Base-by-base conservation (phyloP, 768 basidiomycete genomes). In the Suillus lakei region DNA sequence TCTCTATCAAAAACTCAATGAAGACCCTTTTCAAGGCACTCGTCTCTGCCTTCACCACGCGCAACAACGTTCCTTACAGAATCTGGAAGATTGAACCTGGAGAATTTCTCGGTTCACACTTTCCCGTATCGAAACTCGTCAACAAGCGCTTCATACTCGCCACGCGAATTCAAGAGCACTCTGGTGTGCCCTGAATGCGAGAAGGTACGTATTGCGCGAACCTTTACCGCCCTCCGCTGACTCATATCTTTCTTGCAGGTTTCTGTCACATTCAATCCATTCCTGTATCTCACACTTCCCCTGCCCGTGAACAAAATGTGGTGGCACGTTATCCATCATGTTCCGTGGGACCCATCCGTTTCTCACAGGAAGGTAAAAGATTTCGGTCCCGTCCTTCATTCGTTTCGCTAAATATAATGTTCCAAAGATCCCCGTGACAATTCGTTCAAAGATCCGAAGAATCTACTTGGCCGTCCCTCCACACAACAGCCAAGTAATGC, bases 241-340 rank as follows among this genome's bases (percentile, higher is more conserved):
- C n/a, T n/a, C n/a, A 65, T 53, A 46, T 43, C 23, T 26, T 53
- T 28, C 21, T 32, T 2, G 3, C 70, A 98, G 96, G 91, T 99
- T 69, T 98, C 98, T 0, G 98, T 99, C 77, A 99, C 96, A 0
- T 98, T 99, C 72, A 98, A 99, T 74, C 97, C 97, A 2, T 98
- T 97, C 84, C 96, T 97, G 94, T 98, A 99, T 79, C 88, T 99
- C 71, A 98, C 97, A 2, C 82, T 98, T n/a, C 97, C 96, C 5
- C 81, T 99, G 13, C 98, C 98, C 0, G 84, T 99, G 41, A 86
- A 91, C 67, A 95, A 92, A 80, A 93, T 91, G 74, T 96, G 94
- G 93, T 82, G 78, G 50, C 91, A 95, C 69, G 78, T 77, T 9
- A 80, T 98, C 38, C 87, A 81, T 66, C 95, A 91, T 72, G 80